Base-by-base conservation (phyloP, 1,139 yeast species). In the Pichia sp. region DNA sequence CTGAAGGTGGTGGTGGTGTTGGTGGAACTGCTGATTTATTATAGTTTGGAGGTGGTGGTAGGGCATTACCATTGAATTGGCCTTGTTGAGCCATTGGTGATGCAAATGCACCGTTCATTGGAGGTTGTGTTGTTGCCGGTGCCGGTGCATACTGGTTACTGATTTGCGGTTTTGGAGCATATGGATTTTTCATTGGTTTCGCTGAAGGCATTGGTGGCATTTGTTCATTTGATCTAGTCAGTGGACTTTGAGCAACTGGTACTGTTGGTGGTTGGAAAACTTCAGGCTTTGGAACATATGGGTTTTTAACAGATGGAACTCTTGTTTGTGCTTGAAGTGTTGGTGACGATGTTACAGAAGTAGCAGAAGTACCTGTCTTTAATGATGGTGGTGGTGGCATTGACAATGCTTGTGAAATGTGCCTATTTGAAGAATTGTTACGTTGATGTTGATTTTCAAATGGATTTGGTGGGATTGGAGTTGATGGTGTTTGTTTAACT, bases 221-320 rank as follows among this genome's bases (percentile, higher is more conserved):
- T 39, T 61, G 56, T 23, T 35, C 38, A 35, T 20, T 35, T 20
- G 25, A 23, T 29, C 44, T 44, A 13, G 42, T 12, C 26, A 48
- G 12, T 29, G 46, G 50, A 22, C 44, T 34, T 27, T 48, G 48
- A 15, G 53, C 44, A 34, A 47, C 42, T 12, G 53, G 52, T n/a
- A 53, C 52, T 12, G 41, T 55, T 15, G 53, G 48, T 7, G 63
- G 61, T 34, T 56, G 58, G 11, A 46, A 45, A 22, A 50, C 54
- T 39, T 54, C 60, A 4, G 59, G 56, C 32, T 59, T 61, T 41
- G 66, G 65, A 32, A 63, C 63, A 48, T 62, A 62, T 16, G 66
- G 66, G 40, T 62, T 53, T 46, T 59, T 39, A 7, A 35, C 7
- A 16, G 52, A 48, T 1, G 52, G 35, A 7, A 50, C 27, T 32